Evolutionary conservation across 2,329 filamentous ascomycete species (phyloP).

Genomic region (Botryotinia calthae): DNA sequence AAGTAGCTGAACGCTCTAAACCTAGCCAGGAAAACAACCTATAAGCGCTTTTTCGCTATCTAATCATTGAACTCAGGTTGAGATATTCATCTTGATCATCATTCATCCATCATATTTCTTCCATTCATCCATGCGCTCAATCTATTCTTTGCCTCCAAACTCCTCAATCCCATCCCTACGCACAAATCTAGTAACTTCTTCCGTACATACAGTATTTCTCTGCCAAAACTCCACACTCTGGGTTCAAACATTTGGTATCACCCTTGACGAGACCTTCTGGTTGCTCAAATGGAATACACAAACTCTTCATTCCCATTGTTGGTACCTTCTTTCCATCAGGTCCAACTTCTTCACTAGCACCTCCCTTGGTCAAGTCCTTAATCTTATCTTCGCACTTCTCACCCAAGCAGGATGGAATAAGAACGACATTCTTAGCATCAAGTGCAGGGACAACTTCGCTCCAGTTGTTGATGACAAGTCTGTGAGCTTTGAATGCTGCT

Average conservation of each 20-base stretch:
- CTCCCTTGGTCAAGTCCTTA: constrained; percentile 85
- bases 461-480: constrained; percentile 81
- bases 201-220: constrained; percentile 94
- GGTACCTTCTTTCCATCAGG: constrained; percentile 52
- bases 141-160: constrained; percentile 15
- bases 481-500: constrained; percentile 73
- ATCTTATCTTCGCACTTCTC: constrained; percentile 86
- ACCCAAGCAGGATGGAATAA: constrained; percentile 86
- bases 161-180: constrained; percentile 15
- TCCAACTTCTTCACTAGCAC: constrained; percentile 54
- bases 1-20: neutral
- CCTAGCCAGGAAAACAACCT: neutral
- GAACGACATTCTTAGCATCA: constrained; percentile 86
- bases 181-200: constrained; percentile 47
- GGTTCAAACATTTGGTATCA: constrained; percentile 88
- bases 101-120: constrained; percentile 15
- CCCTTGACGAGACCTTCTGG: constrained; percentile 74
- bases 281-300: constrained; percentile 83
- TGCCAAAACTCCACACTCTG: constrained; percentile 73
- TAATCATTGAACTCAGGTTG: neutral
- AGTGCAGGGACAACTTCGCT: constrained; percentile 86
- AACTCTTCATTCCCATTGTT: constrained; percentile 72
- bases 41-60: neutral
- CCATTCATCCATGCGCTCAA: neutral
- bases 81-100: constrained; percentile 17